Evolutionary conservation across 345 rosid genomes (phyloP), one percentile per base, ranked within the genome.

Genomic region (Draba incana): DNA sequence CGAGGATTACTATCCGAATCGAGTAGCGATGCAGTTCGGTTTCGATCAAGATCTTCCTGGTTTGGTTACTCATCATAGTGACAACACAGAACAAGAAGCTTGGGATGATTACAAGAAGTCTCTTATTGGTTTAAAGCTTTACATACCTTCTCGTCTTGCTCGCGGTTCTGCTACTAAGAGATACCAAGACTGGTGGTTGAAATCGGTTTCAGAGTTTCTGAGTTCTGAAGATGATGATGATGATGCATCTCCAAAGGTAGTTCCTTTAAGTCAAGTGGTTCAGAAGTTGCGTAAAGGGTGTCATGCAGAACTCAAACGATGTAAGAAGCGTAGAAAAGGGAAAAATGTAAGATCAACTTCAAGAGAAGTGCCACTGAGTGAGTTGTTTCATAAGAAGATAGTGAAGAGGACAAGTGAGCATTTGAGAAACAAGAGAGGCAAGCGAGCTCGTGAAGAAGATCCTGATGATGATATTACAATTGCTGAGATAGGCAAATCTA

Each of bases 21-120:
- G 88, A 51, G 86, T 84, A 12, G 81, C 84, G 1, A 80, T 76
- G 84, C 92, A 88, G 50, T 83, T 86, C 8, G 90, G 88, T 11
- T 6, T 86, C 42, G 81, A 79, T 71, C 90, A 86, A 60, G 87
- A 82, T 78, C 24, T 80, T 55, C 88, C 84, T 2, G 67, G 59
- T 38, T 42, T 13, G 5, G 57, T 69, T 52, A 59, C 38, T 49
- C 37, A 62, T 14, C 56, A 2, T 38, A 58, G 57, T 14, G 54
- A 38, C 38, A 30, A 50, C 57, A 52, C 59, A 43, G 37, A 60
- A 43, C 42, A 49, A n/a, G 64, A 68, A 38, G 64, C 74, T 0
- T 10, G 71, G 71, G 50, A 56, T 58, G 72, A 81, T 27, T 83
- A 80, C 73, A 67, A 8, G 16, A 82, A 53, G 63, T 57, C 82